Conservation (phyloP, 148 eudicot genomes). For the Camellia sinensis region DNA sequence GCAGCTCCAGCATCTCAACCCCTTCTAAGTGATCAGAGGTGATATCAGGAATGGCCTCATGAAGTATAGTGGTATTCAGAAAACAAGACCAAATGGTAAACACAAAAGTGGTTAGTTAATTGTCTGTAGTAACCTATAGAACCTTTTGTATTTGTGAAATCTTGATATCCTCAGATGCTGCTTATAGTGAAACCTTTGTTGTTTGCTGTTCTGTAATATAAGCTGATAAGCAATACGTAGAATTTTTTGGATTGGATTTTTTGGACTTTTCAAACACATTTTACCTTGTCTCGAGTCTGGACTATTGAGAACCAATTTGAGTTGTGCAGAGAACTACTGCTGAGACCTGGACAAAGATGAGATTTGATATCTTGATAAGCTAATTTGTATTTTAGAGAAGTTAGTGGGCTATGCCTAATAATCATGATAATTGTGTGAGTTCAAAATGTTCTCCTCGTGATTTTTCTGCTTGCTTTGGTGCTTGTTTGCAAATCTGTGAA, state of each 20-base stretch:
- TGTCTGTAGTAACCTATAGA: constrained; percentile 5
- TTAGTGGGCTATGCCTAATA: no score
- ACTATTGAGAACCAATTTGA: neutral
- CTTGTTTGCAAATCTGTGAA: neutral
- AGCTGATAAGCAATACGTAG: neutral
- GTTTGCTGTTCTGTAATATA: neutral
- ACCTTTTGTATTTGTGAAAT: neutral
- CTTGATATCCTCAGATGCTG: neutral
- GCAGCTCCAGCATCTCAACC: constrained; percentile 57
- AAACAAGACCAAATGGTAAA: neutral
- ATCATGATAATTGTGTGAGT: no score
- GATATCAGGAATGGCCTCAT: constrained; percentile 16
- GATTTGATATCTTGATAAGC: neutral
- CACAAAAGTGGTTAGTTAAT: neutral
- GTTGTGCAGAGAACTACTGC: neutral
- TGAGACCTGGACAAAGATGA: neutral
- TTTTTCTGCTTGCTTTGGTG: neutral
- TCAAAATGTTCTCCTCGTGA: no score
- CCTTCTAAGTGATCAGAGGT: constrained; percentile 43
- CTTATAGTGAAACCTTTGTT: neutral
- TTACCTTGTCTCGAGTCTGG: neutral
- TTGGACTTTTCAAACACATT: neutral
- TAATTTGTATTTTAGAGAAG: no score
- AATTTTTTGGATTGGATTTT: neutral
- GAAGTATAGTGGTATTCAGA: neutral